Percentiles rank a stretch among this genome's conserved stretches.
phyloP scores from a whole-genome alignment of 352 stramenopile species.

The Phytophthora macrochlamydospora region DNA sequence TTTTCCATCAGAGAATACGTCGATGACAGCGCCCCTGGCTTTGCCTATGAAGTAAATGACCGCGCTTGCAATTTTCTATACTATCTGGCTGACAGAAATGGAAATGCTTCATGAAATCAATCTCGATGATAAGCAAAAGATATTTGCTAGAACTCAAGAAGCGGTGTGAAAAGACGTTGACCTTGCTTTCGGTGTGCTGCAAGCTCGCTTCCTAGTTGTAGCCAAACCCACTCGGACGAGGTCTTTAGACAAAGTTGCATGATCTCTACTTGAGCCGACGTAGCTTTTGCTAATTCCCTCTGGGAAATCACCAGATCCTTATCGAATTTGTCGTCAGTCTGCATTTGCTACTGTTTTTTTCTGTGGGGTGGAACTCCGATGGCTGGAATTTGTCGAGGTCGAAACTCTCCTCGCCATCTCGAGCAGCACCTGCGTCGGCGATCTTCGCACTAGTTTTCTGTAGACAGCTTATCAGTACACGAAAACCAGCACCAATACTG shows the following conservation, averaged over 20 bases:
- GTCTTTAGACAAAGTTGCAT: slow-evolving; percentile 1
- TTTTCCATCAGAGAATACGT: no score
- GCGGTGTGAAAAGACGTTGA: not conserved
- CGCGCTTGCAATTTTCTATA: slow-evolving; percentile 3
- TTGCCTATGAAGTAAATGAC: slow-evolving; percentile 4
- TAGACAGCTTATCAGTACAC: no score
- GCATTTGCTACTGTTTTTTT: slow-evolving; percentile 1
- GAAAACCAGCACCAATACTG: no score
- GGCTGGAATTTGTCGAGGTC: no score
- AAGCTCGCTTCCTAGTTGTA: not conserved
- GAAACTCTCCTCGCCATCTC: no score
- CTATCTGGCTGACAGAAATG: slow-evolving; percentile 11
- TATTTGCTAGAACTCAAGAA: not conserved
- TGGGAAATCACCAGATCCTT: slow-evolving; percentile 10
- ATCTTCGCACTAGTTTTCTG: no score
- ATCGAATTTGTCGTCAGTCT: slow-evolving; percentile 7
- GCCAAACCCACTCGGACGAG: not conserved
- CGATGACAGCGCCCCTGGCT: not conserved
- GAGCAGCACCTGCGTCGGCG: no score
- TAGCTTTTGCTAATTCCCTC: slow-evolving; percentile 6
- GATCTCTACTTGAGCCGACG: slow-evolving; percentile 5
- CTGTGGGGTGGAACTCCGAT: no score
- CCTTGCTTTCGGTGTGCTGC: not conserved
- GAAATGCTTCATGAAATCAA: slow-evolving; percentile 6
- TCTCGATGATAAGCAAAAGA: not conserved